Conservation (phyloP, 345 rosid species). For the Pistacia vera region DNA sequence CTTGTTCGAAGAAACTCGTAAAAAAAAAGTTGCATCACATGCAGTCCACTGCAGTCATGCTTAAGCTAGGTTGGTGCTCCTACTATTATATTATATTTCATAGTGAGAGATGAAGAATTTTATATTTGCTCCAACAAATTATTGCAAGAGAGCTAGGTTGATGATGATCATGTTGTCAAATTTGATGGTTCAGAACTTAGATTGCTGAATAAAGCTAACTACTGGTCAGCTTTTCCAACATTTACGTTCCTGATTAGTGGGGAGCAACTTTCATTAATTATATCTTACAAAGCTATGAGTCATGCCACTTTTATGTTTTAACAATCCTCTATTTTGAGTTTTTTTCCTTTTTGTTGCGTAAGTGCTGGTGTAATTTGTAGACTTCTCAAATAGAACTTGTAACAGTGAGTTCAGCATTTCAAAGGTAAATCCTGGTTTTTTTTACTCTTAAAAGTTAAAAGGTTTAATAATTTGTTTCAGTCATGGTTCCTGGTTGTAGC, state of each 20-base stretch:
- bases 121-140: background rate
- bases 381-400: background rate
- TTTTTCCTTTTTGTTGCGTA: slow-evolving; percentile 10
- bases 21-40: slow-evolving; percentile 6
- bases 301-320: background rate
- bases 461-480: too few relatives aligned
- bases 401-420: background rate
- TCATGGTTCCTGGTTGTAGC: too few relatives aligned
- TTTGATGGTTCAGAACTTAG: background rate
- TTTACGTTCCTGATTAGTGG: slow-evolving; percentile 17
- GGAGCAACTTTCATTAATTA: background rate
- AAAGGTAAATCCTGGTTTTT: too few relatives aligned
- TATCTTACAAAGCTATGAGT: background rate
- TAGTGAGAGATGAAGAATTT: background rate
- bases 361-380: slow-evolving; percentile 11
- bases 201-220: slow-evolving; percentile 6
- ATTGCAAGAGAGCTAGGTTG: background rate
- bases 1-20: background rate
- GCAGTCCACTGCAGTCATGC: background rate
- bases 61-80: background rate
- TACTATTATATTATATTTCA: too few relatives aligned
- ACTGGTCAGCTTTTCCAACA: background rate
- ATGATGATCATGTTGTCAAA: background rate
- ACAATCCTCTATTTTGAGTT: background rate
- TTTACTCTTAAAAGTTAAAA: too few relatives aligned